These are phyloP conservation scores for Ceratocystis ficicola DNA, from an alignment of 2,329 filamentous ascomycete species.

Conservation along the genomic window DNA sequence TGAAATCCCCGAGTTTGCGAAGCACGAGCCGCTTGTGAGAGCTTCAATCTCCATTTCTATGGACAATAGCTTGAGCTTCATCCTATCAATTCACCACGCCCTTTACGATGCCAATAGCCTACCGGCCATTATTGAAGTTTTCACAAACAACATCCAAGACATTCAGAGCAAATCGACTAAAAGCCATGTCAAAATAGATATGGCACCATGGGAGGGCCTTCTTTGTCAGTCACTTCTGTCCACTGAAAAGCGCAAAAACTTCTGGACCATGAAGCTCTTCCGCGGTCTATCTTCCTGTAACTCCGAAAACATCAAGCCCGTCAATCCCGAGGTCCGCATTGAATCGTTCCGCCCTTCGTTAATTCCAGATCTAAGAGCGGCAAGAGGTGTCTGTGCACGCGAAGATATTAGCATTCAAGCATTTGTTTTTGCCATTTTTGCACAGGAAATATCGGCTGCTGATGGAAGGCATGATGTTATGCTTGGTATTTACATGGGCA, in stretches of 20 bases:
- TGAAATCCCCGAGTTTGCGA: not conserved
- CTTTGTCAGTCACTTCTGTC: slow-evolving; percentile 18
- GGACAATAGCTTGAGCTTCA: slow-evolving; percentile 28
- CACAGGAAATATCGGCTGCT: slow-evolving; percentile 33
- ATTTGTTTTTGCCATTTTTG: slow-evolving; percentile 61
- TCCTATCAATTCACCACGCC: slow-evolving; percentile 65
- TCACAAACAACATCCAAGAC: slow-evolving; percentile 23
- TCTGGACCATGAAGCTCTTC: slow-evolving; percentile 36
- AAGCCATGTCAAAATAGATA: slow-evolving; percentile 6
- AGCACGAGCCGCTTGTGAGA: slow-evolving; percentile 13
- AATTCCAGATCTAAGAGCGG: slow-evolving; percentile 30
- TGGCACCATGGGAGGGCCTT: slow-evolving; percentile 27
- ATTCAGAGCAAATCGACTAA: not conserved
- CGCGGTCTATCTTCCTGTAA: not conserved
- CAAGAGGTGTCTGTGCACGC: slow-evolving; percentile 31
- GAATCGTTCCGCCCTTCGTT: slow-evolving; percentile 26
- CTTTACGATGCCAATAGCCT: slow-evolving; percentile 81
- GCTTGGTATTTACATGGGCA: slow-evolving; percentile 74
- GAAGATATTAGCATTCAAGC: slow-evolving; percentile 56
- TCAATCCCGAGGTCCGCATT: slow-evolving; percentile 34
- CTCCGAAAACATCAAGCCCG: slow-evolving; percentile 26
- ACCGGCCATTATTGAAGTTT: slow-evolving; percentile 43
- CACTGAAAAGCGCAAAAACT: slow-evolving; percentile 26
- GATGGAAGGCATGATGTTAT: slow-evolving; percentile 33
- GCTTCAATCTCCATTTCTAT: slow-evolving; percentile 19